Percentiles rank a stretch among this genome's conserved stretches.
Conservation (phyloP, 257 asterid genomes). For the Penstemon eatonii region DNA sequence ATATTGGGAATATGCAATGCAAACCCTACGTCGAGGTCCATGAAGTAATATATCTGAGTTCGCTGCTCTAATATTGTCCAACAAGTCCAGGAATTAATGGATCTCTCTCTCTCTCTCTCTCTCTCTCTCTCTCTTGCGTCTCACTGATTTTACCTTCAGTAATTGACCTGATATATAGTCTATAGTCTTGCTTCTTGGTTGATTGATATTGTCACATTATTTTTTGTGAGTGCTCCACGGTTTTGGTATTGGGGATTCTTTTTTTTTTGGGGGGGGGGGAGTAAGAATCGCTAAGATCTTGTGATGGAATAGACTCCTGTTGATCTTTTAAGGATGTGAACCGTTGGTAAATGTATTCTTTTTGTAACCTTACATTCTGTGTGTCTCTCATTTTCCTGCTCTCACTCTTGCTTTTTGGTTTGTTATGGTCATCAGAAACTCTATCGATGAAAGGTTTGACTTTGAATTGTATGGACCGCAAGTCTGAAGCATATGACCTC, state of each 20-base stretch:
- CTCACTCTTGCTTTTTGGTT: slow-evolving; percentile 17
- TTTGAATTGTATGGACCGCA: slow-evolving; percentile 96
- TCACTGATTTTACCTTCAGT: neutral
- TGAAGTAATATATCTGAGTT: too few species aligned
- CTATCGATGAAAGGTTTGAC: slow-evolving; percentile 97
- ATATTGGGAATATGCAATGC: neutral
- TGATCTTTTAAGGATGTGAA: slow-evolving; percentile 16
- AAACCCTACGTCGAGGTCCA: neutral
- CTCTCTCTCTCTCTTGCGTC: too few species aligned
- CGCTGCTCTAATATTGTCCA: neutral
- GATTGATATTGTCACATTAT: neutral
- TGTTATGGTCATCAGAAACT: slow-evolving; percentile 60
- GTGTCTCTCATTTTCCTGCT: neutral
- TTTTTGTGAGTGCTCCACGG: too few species aligned
- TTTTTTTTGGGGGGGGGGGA: neutral
- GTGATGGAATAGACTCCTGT: slow-evolving; percentile 14
- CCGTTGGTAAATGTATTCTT: neutral
- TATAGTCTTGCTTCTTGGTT: neutral
- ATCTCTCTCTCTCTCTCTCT: too few species aligned
- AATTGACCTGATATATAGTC: neutral
- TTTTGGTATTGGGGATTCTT: neutral
- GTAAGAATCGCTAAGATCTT: neutral
- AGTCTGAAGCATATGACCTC: slow-evolving; percentile 96
- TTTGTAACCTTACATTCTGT: slow-evolving; percentile 14
- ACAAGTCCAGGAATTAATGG: too few species aligned